Evolutionary conservation across 192 early-diverging fungal genomes (phyloP).

Genomic region (Diversispora eburnea): DNA sequence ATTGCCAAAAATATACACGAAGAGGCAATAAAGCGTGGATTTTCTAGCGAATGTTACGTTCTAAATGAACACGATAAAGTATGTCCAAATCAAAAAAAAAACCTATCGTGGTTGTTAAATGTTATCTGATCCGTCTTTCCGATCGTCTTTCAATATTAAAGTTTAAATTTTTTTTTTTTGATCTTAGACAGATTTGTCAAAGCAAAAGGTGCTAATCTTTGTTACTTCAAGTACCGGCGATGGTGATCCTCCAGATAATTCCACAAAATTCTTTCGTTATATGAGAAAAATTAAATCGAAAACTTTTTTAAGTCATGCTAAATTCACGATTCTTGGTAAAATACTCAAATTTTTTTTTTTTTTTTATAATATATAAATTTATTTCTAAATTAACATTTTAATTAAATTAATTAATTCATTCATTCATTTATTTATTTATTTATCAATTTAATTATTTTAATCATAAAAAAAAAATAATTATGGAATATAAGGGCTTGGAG

Average conservation of each 20-base stretch:
- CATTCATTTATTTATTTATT: neutral
- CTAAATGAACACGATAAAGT: conserved; percentile 76
- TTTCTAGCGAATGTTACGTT: conserved; percentile 53
- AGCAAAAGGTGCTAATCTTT: conserved; percentile 62
- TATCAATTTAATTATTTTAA: no score
- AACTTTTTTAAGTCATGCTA: conserved; percentile 50
- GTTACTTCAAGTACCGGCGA: conserved; percentile 92
- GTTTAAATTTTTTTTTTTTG: neutral
- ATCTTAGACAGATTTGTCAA: conserved; percentile 45
- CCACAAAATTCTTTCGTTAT: conserved; percentile 83
- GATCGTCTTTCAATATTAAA: neutral
- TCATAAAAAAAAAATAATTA: no score
- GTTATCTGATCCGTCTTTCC: neutral
- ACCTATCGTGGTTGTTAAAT: neutral
- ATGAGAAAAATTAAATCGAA: conserved; percentile 70
- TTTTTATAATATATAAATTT: neutral
- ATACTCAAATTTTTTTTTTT: neutral
- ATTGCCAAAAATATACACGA: conserved; percentile 82
- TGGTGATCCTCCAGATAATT: conserved; percentile 95
- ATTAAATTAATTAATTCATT: neutral
- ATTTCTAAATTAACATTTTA: neutral
- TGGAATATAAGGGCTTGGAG: conserved; percentile 69
- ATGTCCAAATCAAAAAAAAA: neutral
- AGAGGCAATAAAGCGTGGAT: conserved; percentile 72
- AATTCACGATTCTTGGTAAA: conserved; percentile 43